A percentile compares a stretch with the other conserved stretches of the same genome.
phyloP scores from a whole-genome alignment of 495 filamentous ascomycete genomes.

The Xylaria bambusicola region DNA sequence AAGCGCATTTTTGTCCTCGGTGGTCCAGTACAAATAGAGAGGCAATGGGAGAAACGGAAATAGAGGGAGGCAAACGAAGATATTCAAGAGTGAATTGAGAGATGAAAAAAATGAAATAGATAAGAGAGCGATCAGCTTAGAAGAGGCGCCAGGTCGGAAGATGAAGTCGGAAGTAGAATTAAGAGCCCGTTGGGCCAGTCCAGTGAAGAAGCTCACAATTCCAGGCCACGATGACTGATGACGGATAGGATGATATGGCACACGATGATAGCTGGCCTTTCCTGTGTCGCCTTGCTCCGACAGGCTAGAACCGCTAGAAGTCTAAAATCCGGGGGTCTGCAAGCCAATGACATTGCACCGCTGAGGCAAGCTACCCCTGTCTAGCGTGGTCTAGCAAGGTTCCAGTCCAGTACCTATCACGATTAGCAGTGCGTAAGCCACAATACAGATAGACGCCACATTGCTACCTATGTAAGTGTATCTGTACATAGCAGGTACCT shows the following conservation, averaged over 20 bases:
- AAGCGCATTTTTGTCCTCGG: constrained; percentile 49
- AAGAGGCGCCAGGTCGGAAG: constrained; percentile 20
- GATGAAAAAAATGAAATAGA: constrained; percentile 20
- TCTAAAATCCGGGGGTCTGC: constrained; percentile 25
- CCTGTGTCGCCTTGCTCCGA: constrained; percentile 28
- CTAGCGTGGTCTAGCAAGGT: constrained; percentile 14
- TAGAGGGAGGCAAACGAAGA: background rate
- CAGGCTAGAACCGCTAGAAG: constrained; percentile 24
- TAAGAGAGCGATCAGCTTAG: constrained; percentile 5
- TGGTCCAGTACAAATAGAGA: constrained; percentile 12
- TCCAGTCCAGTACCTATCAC: too few relatives aligned
- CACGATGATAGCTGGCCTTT: constrained; percentile 41
- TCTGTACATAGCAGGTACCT: constrained; percentile 3
- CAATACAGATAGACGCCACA: background rate
- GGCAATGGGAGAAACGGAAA: constrained; percentile 2
- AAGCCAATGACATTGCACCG: constrained; percentile 28
- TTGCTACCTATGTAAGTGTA: background rate
- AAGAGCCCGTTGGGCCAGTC: constrained; percentile 16
- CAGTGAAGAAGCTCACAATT: constrained; percentile 16
- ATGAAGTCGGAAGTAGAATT: constrained; percentile 5
- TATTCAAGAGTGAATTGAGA: background rate
- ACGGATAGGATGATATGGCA: constrained; percentile 3
- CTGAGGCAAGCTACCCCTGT: constrained; percentile 32
- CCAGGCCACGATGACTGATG: background rate
- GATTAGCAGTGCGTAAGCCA: constrained; percentile 11